Evolutionary conservation across 2,329 filamentous ascomycete genomes (phyloP), one percentile per base, ranked within the genome.

Genomic region (Endoconidiophora laricicola): DNA sequence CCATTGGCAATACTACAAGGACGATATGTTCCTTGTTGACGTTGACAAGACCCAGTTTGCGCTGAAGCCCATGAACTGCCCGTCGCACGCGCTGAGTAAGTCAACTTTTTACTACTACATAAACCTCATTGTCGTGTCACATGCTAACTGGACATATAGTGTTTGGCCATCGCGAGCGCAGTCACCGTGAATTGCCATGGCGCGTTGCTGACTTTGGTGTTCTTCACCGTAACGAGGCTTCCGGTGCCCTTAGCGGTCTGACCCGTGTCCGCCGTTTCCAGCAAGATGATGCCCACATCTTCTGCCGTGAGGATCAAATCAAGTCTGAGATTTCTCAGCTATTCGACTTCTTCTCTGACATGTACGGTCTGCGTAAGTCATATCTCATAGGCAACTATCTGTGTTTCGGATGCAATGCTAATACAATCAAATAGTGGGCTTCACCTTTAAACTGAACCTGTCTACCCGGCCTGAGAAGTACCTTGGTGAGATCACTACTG

Each of bases 21-120:
- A 96, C 56, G 88, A 95, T 67, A 96, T 96, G 90, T 75, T 75
- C 57, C 65, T 70, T 39, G 79, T 94, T 58, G 71, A 78, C 50
- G 69, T 82, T 29, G 88, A 95, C 64, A 94, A 94, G 71, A 82
- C 66, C 57, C 61, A 62, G 44, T 69, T 66, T 54, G 87, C 80
- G 14, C 69, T 96, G 47, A 96, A 96, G 69, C 90, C 90, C 24
- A 96, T 96, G 91, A 96, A 96, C 69, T 98, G 91, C 67, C 91
- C 91, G 3, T 87, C 87, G 24, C 90, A 96, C 66, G 93, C 85
- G 65, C 69, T 56, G 6, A 52, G 53, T 54, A 54, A 22, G 52
- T 43, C n/a, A 18, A 18, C 16, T 3, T 16, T 18, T 4, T 37
- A 18, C 7, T 9, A n/a, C 16, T 26, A 14, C 22, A 12, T 23